Percentiles rank a stretch among this genome's conserved stretches.
phyloP scores from a whole-genome alignment of 257 asterid species.

The Salvia splendens region DNA sequence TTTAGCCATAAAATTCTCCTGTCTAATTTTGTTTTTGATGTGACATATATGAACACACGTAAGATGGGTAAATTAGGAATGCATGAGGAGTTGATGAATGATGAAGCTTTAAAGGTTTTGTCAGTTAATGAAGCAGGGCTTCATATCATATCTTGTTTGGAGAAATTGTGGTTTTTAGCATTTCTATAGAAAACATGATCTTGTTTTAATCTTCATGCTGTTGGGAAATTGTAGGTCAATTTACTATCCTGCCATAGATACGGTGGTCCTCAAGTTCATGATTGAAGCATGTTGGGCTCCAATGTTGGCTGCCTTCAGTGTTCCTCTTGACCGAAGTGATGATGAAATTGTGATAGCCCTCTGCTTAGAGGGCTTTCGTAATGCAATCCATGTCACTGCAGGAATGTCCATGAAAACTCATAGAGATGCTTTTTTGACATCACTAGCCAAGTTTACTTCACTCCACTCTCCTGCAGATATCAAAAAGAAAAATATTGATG shows the following conservation, averaged over 20 bases:
- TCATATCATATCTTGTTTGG: conserved; percentile 5
- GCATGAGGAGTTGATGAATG: conserved; percentile 14
- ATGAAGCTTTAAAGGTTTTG: conserved; percentile 18
- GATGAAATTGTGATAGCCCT: conserved; percentile 73
- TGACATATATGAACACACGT: background rate
- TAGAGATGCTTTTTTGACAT: conserved; percentile 94
- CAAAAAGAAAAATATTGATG: conserved; percentile 90
- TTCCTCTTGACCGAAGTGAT: conserved; percentile 95
- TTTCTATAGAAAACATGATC: conserved; percentile 8
- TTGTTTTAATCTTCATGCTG: conserved; percentile 37
- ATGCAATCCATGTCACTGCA: conserved; percentile 95
- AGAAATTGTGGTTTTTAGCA: conserved; percentile 26
- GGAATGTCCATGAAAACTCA: conserved; percentile 99
- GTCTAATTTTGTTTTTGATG: conserved; percentile 9
- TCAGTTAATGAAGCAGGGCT: conserved; percentile 11
- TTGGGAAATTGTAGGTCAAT: conserved; percentile 73
- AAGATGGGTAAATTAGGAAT: conserved; percentile 5
- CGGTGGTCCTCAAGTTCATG: conserved; percentile 91
- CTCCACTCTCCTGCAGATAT: conserved; percentile 99
- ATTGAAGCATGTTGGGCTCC: conserved; percentile 99
- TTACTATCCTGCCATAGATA: conserved; percentile 96
- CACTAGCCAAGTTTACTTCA: conserved; percentile 93
- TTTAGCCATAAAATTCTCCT: conserved; percentile 2
- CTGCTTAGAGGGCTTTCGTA: conserved; percentile 86
- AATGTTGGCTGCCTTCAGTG: conserved; percentile 99